Conservation (phyloP, 140 eudicot species). For the Ambrosia hybrid region DNA sequence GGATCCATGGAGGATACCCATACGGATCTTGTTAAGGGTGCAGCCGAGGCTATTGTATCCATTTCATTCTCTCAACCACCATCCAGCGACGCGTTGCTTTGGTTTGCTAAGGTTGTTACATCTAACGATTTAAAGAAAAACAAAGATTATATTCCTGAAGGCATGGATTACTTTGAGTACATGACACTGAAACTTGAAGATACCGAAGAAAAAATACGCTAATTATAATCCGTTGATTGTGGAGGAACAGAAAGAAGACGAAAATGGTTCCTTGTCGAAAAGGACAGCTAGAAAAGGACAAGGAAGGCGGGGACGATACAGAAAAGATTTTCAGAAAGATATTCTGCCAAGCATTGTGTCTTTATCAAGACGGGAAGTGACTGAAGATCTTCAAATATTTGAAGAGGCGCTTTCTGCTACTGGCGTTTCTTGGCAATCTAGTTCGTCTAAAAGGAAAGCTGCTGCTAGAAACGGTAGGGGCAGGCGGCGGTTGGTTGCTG, state of each 20-base stretch:
- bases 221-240: conserved; percentile 22
- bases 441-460: conserved; percentile 42
- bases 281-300: conserved; percentile 50
- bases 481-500: conserved; percentile 32
- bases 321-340: conserved; percentile 75
- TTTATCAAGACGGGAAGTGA: conserved; percentile 61
- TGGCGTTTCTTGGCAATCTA: conserved; percentile 59
- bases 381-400: conserved; percentile 74
- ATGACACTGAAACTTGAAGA: conserved; percentile 73
- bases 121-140: conserved; percentile 25
- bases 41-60: conserved; percentile 26
- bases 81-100: conserved; percentile 39
- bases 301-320: conserved; percentile 56
- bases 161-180: conserved; percentile 77
- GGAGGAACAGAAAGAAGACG: conserved; percentile 37
- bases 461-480: conserved; percentile 46
- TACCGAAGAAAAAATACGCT: conserved; percentile 30
- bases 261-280: conserved; percentile 20
- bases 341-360: conserved; percentile 71
- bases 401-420: conserved; percentile 58
- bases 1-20: conserved; percentile 24
- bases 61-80: conserved; percentile 46
- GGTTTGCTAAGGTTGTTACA: conserved; percentile 65
- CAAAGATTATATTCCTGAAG: conserved; percentile 46
- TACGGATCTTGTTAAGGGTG: conserved; percentile 35